Evolutionary conservation across 1,284 basidiomycete genomes (phyloP).

Genomic region (Singerocomus rubriflavus): DNA sequence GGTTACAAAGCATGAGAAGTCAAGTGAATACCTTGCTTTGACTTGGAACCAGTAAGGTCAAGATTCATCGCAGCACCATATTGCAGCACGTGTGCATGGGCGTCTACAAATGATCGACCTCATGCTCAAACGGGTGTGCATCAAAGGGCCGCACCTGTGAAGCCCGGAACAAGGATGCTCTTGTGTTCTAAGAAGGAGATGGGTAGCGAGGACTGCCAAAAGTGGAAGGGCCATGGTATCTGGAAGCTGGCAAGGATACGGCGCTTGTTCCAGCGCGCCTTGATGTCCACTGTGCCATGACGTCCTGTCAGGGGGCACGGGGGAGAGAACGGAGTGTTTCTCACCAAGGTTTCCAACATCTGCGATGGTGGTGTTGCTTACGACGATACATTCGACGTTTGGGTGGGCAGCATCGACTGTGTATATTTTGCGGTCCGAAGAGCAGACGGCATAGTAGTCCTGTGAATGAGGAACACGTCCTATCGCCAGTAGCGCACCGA

Average conservation of each 20-base stretch:
- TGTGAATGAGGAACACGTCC: neutral
- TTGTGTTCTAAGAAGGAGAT: constrained; percentile 43
- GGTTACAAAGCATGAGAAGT: neutral
- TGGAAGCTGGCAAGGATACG: constrained; percentile 8
- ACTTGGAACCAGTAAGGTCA: constrained; percentile 57
- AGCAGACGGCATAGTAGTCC: constrained; percentile 49
- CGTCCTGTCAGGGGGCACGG: constrained; percentile 6
- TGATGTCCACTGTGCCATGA: constrained; percentile 18
- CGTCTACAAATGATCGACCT: constrained; percentile 46
- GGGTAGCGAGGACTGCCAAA: constrained; percentile 28
- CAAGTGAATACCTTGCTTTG: constrained; percentile 48
- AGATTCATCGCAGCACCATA: constrained; percentile 69
- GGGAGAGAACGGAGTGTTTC: neutral
- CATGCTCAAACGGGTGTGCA: neutral
- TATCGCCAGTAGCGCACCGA: constrained; percentile 17
- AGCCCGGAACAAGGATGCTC: constrained; percentile 64
- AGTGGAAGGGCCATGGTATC: constrained; percentile 25
- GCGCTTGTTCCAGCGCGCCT: constrained; percentile 22
- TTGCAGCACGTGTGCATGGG: constrained; percentile 74
- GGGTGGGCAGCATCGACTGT: constrained; percentile 49
- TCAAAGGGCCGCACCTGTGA: constrained; percentile 49
- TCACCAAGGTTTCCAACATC: constrained; percentile 57
- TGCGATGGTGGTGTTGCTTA: constrained; percentile 53
- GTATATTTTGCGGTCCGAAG: constrained; percentile 44
- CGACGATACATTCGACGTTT: constrained; percentile 65